Evolutionary conservation across 768 basidiomycete genomes (phyloP), one percentile per base, ranked within the genome.

Genomic region (Lactarius deliciosus): DNA sequence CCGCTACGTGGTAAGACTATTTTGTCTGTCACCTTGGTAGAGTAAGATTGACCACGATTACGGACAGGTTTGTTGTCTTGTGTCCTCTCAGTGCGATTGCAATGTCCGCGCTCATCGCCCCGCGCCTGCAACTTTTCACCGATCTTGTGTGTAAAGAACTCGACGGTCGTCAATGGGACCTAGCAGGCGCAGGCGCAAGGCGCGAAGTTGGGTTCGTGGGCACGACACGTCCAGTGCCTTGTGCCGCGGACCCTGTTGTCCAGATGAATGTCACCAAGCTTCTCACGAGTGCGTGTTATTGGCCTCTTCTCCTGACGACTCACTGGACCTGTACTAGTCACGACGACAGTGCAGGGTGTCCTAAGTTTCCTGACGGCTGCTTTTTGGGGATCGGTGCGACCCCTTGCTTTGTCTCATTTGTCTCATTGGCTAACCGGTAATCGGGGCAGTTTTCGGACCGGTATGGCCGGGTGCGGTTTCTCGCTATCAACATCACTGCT

Each of bases 351-450:
- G 10, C 85, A 85, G 78, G 94, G 94, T 10, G 75, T 92, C 60
- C 78, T 96, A 40, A 82, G 86, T 38, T 90, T 91, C 68, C 73
- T 95, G 40, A 94, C 92, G 3, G 87, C 89, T 15, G 91, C 85
- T 2, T 95, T 87, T 85, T 96, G 94, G 94, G 89, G 90, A 63
- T 82, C 88, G 61, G 89, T 90, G 76, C 75, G 88, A 80, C 25
- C 40, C 18, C 41, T 18, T 36, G 15, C 53, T 8, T 10, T 53
- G 54, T n/a, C 11, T 9, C 4, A 3, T 8, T 10, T 53, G 54
- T n/a, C 11, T 9, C 4, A 3, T 32, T 58, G 47, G 61, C 59
- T 59, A 54, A 58, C 32, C 2, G 15, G n/a, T 1, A n/a, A 10
- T 7, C 20, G 38, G n/a, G 8, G 0, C 47, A 92, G 86, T 81